Evolutionary conservation across 805 yeast genomes (phyloP).

Genomic region (Komagataella pastoris): DNA sequence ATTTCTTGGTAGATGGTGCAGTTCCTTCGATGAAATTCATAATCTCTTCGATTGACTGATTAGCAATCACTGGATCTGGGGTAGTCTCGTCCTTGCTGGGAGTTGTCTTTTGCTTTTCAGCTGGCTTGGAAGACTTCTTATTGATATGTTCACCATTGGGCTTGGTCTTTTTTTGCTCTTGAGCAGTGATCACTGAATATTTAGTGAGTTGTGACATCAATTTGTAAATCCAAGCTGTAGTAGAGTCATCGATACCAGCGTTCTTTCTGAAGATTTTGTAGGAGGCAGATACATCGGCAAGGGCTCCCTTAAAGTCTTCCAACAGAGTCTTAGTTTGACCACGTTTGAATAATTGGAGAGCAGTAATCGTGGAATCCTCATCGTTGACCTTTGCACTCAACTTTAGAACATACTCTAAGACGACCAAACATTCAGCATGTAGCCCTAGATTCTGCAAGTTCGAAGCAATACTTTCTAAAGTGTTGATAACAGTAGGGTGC

Average conservation of each 20-base stretch:
- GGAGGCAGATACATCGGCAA: slow-evolving; percentile 42
- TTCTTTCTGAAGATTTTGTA: slow-evolving; percentile 38
- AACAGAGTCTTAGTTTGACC: slow-evolving; percentile 43
- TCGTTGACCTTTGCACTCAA: slow-evolving; percentile 43
- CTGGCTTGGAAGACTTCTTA: slow-evolving; percentile 6
- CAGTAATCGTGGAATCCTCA: slow-evolving; percentile 45
- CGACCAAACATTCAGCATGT: slow-evolving; percentile 30
- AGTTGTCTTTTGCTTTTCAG: slow-evolving; percentile 11
- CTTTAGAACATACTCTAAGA: slow-evolving; percentile 40
- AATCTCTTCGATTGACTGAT: slow-evolving; percentile 59
- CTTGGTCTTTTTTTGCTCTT: slow-evolving; percentile 23
- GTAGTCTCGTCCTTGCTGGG: slow-evolving; percentile 12
- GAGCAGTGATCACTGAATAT: slow-evolving; percentile 31
- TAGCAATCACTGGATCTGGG: slow-evolving; percentile 42
- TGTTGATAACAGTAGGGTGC: slow-evolving; percentile 61
- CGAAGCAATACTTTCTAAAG: slow-evolving; percentile 47
- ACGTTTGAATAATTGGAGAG: slow-evolving; percentile 53
- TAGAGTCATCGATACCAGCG: slow-evolving; percentile 55
- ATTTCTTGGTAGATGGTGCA: slow-evolving; percentile 14
- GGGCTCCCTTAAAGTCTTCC: slow-evolving; percentile 41
- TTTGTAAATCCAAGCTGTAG: slow-evolving; percentile 53
- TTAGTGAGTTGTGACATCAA: slow-evolving; percentile 47
- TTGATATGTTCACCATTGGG: slow-evolving; percentile 9
- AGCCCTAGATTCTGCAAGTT: slow-evolving; percentile 42
- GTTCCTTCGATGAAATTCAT: slow-evolving; percentile 58